Evolutionary conservation across 768 basidiomycete species (phyloP).

Genomic region (Leccinum disarticulatum): DNA sequence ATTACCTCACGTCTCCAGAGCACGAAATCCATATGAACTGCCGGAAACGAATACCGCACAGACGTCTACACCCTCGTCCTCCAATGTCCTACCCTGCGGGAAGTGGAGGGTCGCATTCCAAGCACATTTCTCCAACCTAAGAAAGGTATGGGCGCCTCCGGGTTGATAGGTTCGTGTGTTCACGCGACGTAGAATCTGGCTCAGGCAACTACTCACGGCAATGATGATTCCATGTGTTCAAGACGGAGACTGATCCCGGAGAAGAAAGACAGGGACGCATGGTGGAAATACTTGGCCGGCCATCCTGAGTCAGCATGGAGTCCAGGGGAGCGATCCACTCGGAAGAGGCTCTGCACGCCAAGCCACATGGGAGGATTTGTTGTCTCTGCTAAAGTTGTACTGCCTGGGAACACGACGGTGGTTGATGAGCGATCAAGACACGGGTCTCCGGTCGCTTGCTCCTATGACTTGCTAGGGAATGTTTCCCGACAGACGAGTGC

Average conservation of each 20-base stretch:
- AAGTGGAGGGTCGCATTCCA: slow-evolving; percentile 66
- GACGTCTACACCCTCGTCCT: slow-evolving; percentile 17
- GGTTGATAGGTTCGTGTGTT: not conserved
- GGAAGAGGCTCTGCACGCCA: slow-evolving; percentile 11
- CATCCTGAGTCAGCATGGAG: slow-evolving; percentile 69
- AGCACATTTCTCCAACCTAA: slow-evolving; percentile 61
- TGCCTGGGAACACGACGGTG: not conserved
- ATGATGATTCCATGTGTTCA: slow-evolving; percentile 5
- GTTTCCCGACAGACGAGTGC: not conserved
- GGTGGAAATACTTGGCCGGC: slow-evolving; percentile 80
- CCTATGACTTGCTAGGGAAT: not conserved
- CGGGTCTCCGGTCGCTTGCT: not conserved
- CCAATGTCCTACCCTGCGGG: slow-evolving; percentile 53
- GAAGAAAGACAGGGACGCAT: slow-evolving; percentile 67
- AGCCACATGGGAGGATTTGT: slow-evolving; percentile 39
- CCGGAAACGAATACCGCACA: slow-evolving; percentile 29
- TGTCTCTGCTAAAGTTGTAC: slow-evolving; percentile 22
- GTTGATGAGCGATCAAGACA: slow-evolving; percentile 2
- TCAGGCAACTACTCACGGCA: slow-evolving; percentile 53
- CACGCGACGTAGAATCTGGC: slow-evolving; percentile 53
- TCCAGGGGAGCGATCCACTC: slow-evolving; percentile 28
- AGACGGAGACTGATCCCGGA: slow-evolving; percentile 55
- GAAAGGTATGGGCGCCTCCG: slow-evolving; percentile 41
- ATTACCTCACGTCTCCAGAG: slow-evolving; percentile 66
- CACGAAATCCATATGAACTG: slow-evolving; percentile 63